phyloP scores from a whole-genome alignment of 2,329 filamentous ascomycete genomes.

The Alternaria sp. region DNA sequence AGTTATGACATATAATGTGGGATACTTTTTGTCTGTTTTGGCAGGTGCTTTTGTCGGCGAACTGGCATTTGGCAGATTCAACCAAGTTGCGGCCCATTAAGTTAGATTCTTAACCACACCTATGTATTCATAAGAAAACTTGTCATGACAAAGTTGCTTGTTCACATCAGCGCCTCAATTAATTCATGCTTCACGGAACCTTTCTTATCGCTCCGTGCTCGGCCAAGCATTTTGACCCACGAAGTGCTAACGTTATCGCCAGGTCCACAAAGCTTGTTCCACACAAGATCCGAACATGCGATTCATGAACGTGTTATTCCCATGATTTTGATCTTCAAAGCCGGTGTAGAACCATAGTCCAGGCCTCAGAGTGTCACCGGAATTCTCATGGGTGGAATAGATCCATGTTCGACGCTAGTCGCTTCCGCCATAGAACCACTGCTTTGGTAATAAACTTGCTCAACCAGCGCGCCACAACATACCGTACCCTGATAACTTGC shows the following conservation, averaged over 20 bases:
- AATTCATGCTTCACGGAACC: neutral
- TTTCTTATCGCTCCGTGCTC: neutral
- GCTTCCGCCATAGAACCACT: constrained; percentile 20
- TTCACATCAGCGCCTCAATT: neutral
- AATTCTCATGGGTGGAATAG: constrained; percentile 12
- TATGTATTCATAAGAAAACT: neutral
- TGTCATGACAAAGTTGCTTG: neutral
- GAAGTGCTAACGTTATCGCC: neutral
- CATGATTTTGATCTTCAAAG: neutral
- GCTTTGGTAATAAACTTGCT: constrained; percentile 46
- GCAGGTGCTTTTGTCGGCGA: constrained; percentile 86
- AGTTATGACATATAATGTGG: constrained; percentile 89
- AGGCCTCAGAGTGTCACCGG: constrained; percentile 12
- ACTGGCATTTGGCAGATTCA: constrained; percentile 77
- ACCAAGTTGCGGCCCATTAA: constrained; percentile 31
- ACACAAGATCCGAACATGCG: neutral
- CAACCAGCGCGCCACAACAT: constrained; percentile 20
- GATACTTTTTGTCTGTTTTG: constrained; percentile 84
- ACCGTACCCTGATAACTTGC: constrained; percentile 13
- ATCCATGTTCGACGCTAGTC: constrained; percentile 32
- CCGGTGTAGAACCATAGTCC: neutral
- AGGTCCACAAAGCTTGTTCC: neutral
- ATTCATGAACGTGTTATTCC: constrained; percentile 7
- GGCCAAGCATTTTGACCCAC: neutral
- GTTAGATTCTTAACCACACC: neutral